phyloP scores from a whole-genome alignment of 106 monocot species.

The Dendrobium huoshanense region DNA sequence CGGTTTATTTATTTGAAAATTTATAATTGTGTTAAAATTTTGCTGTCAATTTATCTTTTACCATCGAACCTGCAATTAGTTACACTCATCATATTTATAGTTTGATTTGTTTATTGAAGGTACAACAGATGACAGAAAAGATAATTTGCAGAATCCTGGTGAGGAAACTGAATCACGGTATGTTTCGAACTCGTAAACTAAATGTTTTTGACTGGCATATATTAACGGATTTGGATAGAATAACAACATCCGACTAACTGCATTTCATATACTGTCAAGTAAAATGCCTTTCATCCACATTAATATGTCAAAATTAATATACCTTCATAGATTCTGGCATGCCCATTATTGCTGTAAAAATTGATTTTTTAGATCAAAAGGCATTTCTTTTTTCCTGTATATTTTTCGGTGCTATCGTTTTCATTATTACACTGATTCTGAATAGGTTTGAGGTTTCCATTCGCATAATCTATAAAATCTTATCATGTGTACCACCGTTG shows the following conservation, averaged over 20 bases:
- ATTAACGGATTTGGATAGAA: not conserved
- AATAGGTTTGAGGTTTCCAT: conserved; percentile 23
- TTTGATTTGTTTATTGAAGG: not conserved
- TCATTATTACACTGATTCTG: not conserved
- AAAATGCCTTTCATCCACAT: not conserved
- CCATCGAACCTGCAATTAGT: not conserved
- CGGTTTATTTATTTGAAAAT: not conserved
- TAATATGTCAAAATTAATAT: not conserved
- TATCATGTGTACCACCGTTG: conserved; percentile 47
- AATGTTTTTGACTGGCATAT: not conserved
- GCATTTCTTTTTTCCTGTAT: too few relatives aligned
- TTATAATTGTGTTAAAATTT: not conserved
- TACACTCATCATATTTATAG: not conserved
- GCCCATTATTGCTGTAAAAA: not conserved
- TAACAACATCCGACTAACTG: not conserved
- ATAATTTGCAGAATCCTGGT: not conserved
- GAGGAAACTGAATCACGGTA: conserved; percentile 21
- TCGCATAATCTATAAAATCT: conserved; percentile 33
- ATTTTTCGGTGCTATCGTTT: not conserved
- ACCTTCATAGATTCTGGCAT: not conserved
- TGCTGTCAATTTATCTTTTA: not conserved
- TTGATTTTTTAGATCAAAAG: not conserved
- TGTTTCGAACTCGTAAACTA: not conserved
- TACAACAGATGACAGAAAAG: not conserved
- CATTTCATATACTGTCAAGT: not conserved